Evolutionary conservation across 179 eudicot species (phyloP).

Genomic region (Patellifolia procumbens): DNA sequence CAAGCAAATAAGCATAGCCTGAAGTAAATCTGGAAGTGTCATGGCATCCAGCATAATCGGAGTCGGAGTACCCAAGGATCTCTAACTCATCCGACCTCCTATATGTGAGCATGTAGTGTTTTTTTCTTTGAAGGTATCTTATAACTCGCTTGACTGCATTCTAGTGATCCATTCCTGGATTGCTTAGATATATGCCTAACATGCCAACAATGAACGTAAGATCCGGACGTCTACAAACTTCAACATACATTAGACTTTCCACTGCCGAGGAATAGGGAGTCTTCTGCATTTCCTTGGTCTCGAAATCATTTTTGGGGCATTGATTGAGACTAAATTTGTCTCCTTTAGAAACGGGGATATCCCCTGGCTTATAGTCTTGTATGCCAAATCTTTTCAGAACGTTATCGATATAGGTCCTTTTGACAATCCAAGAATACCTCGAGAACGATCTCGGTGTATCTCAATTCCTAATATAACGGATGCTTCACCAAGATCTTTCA

Average conservation of each 20-base stretch:
- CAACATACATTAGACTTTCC: slow-evolving; percentile 1
- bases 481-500: too few species aligned
- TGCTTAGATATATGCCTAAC: slow-evolving; percentile 22
- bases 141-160: slow-evolving; percentile 6
- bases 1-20: slow-evolving; percentile 9
- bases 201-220: background rate
- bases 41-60: slow-evolving; percentile 6
- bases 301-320: slow-evolving; percentile 19
- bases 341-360: too few species aligned
- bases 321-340: too few species aligned
- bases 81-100: background rate
- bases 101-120: slow-evolving; percentile 11
- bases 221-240: background rate
- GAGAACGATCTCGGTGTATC: slow-evolving; percentile 7
- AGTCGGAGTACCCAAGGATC: slow-evolving; percentile 8
- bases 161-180: slow-evolving; percentile 17
- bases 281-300: background rate
- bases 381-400: slow-evolving; percentile 8
- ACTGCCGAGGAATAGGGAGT: slow-evolving; percentile 6
- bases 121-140: too few species aligned
- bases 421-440: slow-evolving; percentile 6
- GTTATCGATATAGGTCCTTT: background rate
- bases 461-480: background rate
- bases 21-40: slow-evolving; percentile 2
- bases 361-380: too few species aligned